Conservation (phyloP, 371 early-diverging fungal species). For the Mucor indicus region DNA sequence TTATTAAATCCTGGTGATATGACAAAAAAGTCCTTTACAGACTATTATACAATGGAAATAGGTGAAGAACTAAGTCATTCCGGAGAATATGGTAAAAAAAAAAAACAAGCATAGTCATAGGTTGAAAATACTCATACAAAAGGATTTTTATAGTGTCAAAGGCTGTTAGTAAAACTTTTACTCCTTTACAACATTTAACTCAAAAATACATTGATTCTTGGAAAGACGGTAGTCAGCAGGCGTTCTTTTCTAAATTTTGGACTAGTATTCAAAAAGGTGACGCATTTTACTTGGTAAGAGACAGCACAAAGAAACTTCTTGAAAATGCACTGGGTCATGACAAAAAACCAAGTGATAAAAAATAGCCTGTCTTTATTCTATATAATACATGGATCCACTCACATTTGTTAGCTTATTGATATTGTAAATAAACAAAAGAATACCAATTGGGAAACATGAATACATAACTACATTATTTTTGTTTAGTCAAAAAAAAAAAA, state of each 20-base stretch:
- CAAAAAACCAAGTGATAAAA: constrained; percentile 25
- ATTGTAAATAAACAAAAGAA: constrained; percentile 11
- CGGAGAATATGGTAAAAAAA: constrained; percentile 14
- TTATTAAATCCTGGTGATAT: constrained; percentile 2
- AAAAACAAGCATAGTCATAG: no score
- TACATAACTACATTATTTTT: constrained; percentile 6
- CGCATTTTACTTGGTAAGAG: constrained; percentile 32
- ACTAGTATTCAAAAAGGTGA: constrained; percentile 32
- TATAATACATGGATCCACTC: constrained; percentile 17
- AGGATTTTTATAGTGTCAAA: not conserved
- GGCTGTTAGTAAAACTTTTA: constrained; percentile 14
- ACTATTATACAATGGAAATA: constrained; percentile 21
- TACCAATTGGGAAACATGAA: constrained; percentile 14
- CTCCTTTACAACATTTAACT: constrained; percentile 18
- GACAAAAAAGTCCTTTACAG: constrained; percentile 4
- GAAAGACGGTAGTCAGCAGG: constrained; percentile 33
- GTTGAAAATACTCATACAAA: no score
- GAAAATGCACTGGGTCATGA: constrained; percentile 20
- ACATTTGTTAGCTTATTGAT: constrained; percentile 4
- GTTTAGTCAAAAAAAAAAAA: not conserved
- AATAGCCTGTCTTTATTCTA: constrained; percentile 1
- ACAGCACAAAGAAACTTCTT: constrained; percentile 25
- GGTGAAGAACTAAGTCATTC: constrained; percentile 14
- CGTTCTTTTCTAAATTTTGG: constrained; percentile 31
- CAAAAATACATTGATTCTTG: constrained; percentile 30